phyloP scores from a whole-genome alignment of 306 rosid species.

The Inga leiocalycina region DNA sequence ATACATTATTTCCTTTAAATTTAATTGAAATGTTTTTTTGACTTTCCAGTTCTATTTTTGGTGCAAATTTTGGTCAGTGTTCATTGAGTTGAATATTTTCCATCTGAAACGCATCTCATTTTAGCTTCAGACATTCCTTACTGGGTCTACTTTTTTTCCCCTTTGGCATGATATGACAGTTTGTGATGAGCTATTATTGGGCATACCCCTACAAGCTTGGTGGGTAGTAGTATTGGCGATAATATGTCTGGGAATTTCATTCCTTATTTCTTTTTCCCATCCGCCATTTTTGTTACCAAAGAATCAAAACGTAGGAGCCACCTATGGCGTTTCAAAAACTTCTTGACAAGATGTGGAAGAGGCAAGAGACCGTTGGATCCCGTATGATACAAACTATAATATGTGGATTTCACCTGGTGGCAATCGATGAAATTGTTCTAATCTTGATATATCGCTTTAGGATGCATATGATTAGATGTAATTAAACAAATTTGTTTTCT shows the following conservation, averaged over 20 bases:
- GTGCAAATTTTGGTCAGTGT: background rate
- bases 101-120: background rate
- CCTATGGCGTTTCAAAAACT: background rate
- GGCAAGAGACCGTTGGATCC: background rate
- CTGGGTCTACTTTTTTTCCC: background rate
- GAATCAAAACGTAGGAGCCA: background rate
- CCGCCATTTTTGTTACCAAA: constrained; percentile 59
- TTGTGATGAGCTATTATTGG: constrained; percentile 76
- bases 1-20: background rate
- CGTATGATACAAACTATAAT: background rate
- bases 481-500: background rate
- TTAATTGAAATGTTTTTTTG: background rate
- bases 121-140: background rate
- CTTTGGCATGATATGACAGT: constrained; percentile 44
- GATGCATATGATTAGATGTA: background rate
- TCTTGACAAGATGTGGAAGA: background rate
- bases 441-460: background rate
- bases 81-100: background rate
- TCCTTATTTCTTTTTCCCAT: constrained; percentile 59
- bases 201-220: constrained; percentile 85
- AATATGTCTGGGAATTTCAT: constrained; percentile 64
- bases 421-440: background rate
- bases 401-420: background rate
- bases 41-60: background rate
- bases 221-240: constrained; percentile 69